Percentiles rank a stretch among this genome's conserved stretches.
phyloP scores from a whole-genome alignment of 331 rosid species.

The Malus hybrid region DNA sequence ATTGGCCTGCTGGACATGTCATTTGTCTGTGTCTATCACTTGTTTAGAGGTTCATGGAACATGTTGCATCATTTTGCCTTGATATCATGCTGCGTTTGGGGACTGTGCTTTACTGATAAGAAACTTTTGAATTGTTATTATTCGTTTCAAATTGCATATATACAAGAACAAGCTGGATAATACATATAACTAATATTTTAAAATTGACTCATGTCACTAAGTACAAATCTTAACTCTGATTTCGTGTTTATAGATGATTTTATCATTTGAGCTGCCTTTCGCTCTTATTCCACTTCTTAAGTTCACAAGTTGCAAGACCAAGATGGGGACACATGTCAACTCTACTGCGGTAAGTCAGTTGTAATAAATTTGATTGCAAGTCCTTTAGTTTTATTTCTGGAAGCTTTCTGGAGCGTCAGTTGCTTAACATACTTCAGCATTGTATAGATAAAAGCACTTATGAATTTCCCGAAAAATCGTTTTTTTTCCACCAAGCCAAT shows the following conservation, averaged over 20 bases:
- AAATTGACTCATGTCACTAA: background rate
- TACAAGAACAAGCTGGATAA: background rate
- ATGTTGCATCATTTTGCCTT: background rate
- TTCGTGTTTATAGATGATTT: constrained; percentile 66
- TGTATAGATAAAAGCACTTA: background rate
- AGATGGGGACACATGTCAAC: constrained; percentile 80
- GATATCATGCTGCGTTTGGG: background rate
- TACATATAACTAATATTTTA: background rate
- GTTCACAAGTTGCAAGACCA: constrained; percentile 68
- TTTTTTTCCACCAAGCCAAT: background rate
- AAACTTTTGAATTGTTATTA: background rate
- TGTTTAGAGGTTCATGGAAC: background rate
- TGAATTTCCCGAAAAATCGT: background rate
- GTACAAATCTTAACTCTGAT: background rate
- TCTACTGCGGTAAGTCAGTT: constrained; percentile 37
- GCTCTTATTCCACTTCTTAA: constrained; percentile 89
- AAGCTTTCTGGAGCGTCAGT: background rate
- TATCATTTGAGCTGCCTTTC: constrained; percentile 93
- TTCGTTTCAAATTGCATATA: background rate
- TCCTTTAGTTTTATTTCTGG: background rate
- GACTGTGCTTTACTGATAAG: background rate
- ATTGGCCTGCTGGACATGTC: background rate
- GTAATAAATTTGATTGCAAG: background rate
- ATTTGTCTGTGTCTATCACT: background rate
- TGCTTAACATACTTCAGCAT: background rate